Evolutionary conservation across 306 rosid genomes (phyloP).

Genomic region (Inga leiocalycina): DNA sequence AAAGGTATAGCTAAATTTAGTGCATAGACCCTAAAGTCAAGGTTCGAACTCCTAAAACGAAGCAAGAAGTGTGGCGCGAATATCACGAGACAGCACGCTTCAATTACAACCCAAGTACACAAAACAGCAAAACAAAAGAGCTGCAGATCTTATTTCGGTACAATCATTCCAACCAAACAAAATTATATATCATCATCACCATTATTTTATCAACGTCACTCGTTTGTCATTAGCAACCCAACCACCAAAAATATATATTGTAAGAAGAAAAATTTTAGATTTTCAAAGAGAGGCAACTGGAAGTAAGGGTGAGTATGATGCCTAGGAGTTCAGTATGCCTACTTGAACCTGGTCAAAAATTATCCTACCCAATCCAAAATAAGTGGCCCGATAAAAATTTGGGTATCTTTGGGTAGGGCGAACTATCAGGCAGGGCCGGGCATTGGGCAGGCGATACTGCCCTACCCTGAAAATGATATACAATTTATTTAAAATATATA

Average conservation of each 20-base stretch:
- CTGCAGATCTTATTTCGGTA: not conserved
- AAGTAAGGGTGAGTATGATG: not conserved
- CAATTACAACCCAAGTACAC: not conserved
- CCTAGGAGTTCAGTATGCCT: too few species aligned
- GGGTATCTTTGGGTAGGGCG: too few species aligned
- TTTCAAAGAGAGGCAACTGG: not conserved
- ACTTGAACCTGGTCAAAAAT: too few species aligned
- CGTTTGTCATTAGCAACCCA: not conserved
- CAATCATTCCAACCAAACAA: not conserved
- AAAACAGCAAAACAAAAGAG: not conserved
- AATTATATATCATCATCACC: not conserved
- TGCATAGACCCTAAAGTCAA: not conserved
- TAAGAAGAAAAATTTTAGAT: not conserved
- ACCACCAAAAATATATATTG: not conserved
- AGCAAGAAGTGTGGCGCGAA: not conserved
- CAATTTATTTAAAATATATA: too few species aligned
- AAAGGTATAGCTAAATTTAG: not conserved
- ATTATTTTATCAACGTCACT: not conserved
- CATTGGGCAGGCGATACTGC: too few species aligned
- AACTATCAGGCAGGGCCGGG: too few species aligned
- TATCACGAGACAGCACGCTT: not conserved
- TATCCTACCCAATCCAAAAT: too few species aligned
- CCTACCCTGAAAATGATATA: too few species aligned
- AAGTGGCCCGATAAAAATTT: too few species aligned
- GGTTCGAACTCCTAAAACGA: not conserved